Evolutionary conservation across 768 basidiomycete genomes (phyloP), one percentile per base, ranked within the genome.

Genomic region (Hypsizygus marmoreus): DNA sequence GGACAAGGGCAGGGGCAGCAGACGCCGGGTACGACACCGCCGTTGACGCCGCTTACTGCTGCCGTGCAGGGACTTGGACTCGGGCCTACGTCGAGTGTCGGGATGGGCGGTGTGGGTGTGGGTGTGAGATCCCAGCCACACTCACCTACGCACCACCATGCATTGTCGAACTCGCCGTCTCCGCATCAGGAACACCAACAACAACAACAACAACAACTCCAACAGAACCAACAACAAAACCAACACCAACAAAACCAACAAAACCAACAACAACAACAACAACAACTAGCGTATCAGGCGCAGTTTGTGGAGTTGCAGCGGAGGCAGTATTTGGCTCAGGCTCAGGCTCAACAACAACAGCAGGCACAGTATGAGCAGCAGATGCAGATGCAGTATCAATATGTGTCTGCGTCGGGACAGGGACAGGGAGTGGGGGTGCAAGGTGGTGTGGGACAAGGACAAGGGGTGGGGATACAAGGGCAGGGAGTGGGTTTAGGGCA

Each of bases 91-190:
- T 62, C 58, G 14, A 55, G 51, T 36, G 43, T 23, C 45, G 32
- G 13, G 17, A 11, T 40, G 23, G 28, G 22, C 30, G 10, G 35
- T 23, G 28, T 63, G 61, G 47, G 55, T 28, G 37, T 37, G 16
- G 50, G 50, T 14, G 65, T 36, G 11, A 30, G 44, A 43, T 65
- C 69, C 40, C 70, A 71, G 43, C 64, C 66, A 45, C 69, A 71
- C 39, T 57, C 66, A 10, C 69, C 69, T 24, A 65, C 69, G 0
- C 65, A 65, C n/a, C 59, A 64, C 19, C 41, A 31, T 10, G 20
- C 16, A 30, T 22, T 23, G 28, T 32, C 31, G 32, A 23, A 12
- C 33, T 63, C 70, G 24, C 61, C 61, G 31, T 57, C 68, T 24
- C 66, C 60, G 23, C 61, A 61, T 30, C 68, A 68, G 36, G 47